These are phyloP conservation scores for Gastrodia elata DNA, from an alignment of 106 monocot genomes.

Conservation along the genomic window DNA sequence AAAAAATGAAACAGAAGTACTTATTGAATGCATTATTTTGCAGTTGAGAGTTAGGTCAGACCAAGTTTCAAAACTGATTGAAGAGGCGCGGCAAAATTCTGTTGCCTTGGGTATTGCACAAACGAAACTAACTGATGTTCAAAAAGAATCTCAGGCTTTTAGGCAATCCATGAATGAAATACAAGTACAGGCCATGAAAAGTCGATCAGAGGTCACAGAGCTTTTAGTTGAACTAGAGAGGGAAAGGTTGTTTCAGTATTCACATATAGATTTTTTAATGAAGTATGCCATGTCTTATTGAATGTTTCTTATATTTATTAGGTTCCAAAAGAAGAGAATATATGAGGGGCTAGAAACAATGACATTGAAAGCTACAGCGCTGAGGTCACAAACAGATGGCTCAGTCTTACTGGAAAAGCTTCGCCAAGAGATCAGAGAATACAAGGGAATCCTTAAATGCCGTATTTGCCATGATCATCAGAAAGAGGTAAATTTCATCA, in stretches of 20 bases:
- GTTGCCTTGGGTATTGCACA: slow-evolving; percentile 36
- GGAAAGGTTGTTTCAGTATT: slow-evolving; percentile 44
- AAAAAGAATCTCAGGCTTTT: slow-evolving; percentile 36
- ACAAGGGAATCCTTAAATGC: slow-evolving; percentile 59
- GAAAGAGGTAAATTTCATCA: slow-evolving; percentile 40
- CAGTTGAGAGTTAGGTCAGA: slow-evolving; percentile 67
- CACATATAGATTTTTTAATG: background rate
- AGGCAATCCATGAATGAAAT: slow-evolving; percentile 33
- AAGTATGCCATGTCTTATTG: background rate
- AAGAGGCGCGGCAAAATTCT: slow-evolving; percentile 48
- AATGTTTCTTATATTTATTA: slow-evolving; percentile 5
- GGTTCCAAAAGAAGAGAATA: slow-evolving; percentile 51
- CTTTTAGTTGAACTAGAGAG: slow-evolving; percentile 73
- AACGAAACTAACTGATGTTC: slow-evolving; percentile 47
- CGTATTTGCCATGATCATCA: slow-evolving; percentile 45
- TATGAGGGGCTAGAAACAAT: slow-evolving; percentile 41
- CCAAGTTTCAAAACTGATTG: slow-evolving; percentile 48
- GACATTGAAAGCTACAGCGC: slow-evolving; percentile 27
- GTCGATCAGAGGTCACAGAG: slow-evolving; percentile 40
- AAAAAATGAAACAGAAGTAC: background rate
- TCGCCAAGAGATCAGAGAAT: slow-evolving; percentile 47
- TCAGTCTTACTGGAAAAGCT: slow-evolving; percentile 40
- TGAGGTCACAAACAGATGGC: slow-evolving; percentile 29
- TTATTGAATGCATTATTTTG: slow-evolving; percentile 5
- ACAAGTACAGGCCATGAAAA: slow-evolving; percentile 34